Base-by-base conservation (phyloP, 148 eudicot genomes). In the Vaccinium darrowii region DNA sequence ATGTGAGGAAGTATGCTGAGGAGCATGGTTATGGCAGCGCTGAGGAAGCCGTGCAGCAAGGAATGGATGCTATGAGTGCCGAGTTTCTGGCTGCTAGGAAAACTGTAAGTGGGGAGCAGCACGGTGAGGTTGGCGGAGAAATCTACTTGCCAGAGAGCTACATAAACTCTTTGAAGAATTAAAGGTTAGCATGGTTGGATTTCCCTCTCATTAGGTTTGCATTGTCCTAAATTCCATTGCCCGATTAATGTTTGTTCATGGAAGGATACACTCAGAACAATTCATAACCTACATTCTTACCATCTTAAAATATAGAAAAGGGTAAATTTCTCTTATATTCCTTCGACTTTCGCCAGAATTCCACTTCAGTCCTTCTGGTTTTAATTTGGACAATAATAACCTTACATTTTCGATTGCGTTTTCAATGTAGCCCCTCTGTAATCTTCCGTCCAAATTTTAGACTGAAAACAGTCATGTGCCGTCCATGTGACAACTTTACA, bases 21-120 rank as follows among this genome's bases (percentile, higher is more conserved):
- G 96, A 97, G 88, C 98, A 94, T 88, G 99, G 99, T 8, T 97
- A 97, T 88, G 99, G 99, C 57, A 88, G 85, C 84, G 99, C 98
- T 1, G 98, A 97, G 89, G 98, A 97, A 87, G 99, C 98, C 73
- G 91, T 97, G 80, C 80, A 84, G 88, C 90, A 89, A 2, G 99
- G 99, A 63, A 97, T 97, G 99, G 96, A 97, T 10, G 96, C 95
- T 56, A 97, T 95, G 99, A 97, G 99, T 82, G 94, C 96, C 11
- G 98, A 93, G 88, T 97, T 97, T 84, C 85, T 90, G 83, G 98
- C 98, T 78, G 98, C 98, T 14, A 95, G 93, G 94, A 97, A 97
- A 83, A 97, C 98, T 30, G 87, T 94, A 67, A 97, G 96, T 49
- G 99, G 99, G 75, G 99, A 97, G 85, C 99, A 97, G 75, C 98